phyloP scores from a whole-genome alignment of 805 yeast species.

The Millerozyma miso region DNA sequence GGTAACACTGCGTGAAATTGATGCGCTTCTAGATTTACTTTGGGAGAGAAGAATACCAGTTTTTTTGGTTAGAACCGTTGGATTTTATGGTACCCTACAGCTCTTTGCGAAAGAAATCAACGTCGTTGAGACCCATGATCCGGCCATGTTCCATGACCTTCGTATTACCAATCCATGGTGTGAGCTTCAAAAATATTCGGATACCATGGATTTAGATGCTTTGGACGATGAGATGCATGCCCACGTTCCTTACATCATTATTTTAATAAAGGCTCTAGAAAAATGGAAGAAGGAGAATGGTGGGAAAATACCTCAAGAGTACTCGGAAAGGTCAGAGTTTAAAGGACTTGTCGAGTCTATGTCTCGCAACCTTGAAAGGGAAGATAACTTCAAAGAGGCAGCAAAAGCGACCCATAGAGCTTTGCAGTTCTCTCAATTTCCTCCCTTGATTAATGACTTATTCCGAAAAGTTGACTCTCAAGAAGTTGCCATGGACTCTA shows the following conservation, averaged over 20 bases:
- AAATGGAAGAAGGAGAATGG: constrained; percentile 33
- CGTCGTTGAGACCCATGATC: constrained; percentile 73
- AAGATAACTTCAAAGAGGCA: constrained; percentile 44
- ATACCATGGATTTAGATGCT: constrained; percentile 44
- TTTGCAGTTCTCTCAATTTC: constrained; percentile 31
- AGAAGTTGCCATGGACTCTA: constrained; percentile 10
- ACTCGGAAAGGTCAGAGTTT: constrained; percentile 38
- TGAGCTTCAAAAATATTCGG: constrained; percentile 50
- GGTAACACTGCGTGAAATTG: constrained; percentile 14
- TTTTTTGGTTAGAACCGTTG: constrained; percentile 47
- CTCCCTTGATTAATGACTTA: constrained; percentile 21
- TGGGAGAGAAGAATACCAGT: constrained; percentile 51
- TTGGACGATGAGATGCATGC: constrained; percentile 48
- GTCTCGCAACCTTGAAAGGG: constrained; percentile 46
- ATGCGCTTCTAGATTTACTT: constrained; percentile 29
- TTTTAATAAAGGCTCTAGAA: constrained; percentile 53
- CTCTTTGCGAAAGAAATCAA: constrained; percentile 53
- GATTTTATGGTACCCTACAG: constrained; percentile 63
- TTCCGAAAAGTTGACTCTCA: constrained; percentile 18
- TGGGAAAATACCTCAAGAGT: constrained; percentile 30
- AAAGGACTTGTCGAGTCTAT: constrained; percentile 32
- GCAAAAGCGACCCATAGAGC: constrained; percentile 32
- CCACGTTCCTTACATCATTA: constrained; percentile 65
- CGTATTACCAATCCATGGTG: constrained; percentile 71
- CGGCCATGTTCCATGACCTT: constrained; percentile 57